phyloP scores from a whole-genome alignment of 2,329 filamentous ascomycete genomes.

The Verticillium zaregamsianum region DNA sequence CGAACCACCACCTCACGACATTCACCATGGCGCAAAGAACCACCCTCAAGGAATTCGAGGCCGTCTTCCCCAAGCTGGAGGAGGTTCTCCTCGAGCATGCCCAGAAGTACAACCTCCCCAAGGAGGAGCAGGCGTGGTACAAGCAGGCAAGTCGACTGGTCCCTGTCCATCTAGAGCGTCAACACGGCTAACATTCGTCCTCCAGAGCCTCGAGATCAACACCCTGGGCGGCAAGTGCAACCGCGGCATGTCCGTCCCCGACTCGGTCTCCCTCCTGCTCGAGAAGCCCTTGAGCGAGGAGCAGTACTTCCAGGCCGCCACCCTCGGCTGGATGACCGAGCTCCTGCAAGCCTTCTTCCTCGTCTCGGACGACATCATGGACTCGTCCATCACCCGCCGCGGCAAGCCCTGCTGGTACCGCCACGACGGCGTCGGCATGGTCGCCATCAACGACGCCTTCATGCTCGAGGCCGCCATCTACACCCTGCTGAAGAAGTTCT shows the following conservation, averaged over 20 bases:
- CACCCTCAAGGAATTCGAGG: slow-evolving; percentile 82
- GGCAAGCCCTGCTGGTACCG: slow-evolving; percentile 97
- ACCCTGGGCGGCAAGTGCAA: slow-evolving; percentile 95
- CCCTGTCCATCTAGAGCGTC: slow-evolving; percentile 6
- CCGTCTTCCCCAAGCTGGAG: slow-evolving; percentile 81
- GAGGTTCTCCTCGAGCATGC: slow-evolving; percentile 77
- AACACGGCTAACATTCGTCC: not conserved
- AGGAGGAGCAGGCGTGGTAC: slow-evolving; percentile 81
- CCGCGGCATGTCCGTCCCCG: slow-evolving; percentile 95
- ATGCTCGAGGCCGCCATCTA: slow-evolving; percentile 92
- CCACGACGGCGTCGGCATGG: slow-evolving; percentile 82
- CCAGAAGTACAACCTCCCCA: slow-evolving; percentile 76
- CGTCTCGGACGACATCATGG: slow-evolving; percentile 98
- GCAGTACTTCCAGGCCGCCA: slow-evolving; percentile 84
- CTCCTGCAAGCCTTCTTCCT: slow-evolving; percentile 98
- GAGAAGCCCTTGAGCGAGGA: slow-evolving; percentile 66
- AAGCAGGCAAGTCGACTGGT: slow-evolving; percentile 56
- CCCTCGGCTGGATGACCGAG: slow-evolving; percentile 96
- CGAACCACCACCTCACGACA: slow-evolving; percentile 6
- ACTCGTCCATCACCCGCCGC: slow-evolving; percentile 88
- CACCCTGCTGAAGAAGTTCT: slow-evolving; percentile 87
- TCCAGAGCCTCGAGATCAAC: slow-evolving; percentile 78
- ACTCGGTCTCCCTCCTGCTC: slow-evolving; percentile 80
- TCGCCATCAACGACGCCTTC: slow-evolving; percentile 98
- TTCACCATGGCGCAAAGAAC: slow-evolving; percentile 62